Percentiles rank a stretch among this genome's conserved stretches.
Conservation (phyloP, 1,139 yeast species). For the Candida glucosophila region DNA sequence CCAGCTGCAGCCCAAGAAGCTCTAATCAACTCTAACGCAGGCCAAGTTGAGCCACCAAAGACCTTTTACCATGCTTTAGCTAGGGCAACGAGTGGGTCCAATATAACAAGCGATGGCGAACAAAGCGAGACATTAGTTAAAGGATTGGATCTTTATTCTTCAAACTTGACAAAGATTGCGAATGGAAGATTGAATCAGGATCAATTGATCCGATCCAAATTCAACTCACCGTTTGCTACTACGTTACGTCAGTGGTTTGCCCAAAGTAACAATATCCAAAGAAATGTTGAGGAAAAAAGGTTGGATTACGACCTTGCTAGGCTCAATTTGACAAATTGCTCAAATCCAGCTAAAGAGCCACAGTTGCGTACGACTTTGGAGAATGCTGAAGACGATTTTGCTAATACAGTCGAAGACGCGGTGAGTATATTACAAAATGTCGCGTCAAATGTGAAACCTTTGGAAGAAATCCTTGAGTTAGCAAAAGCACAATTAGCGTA, state of each 20-base stretch:
- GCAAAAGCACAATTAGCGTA: slow-evolving; percentile 76
- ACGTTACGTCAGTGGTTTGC: slow-evolving; percentile 57
- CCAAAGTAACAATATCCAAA: slow-evolving; percentile 65
- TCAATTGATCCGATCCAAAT: slow-evolving; percentile 57
- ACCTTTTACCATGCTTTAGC: slow-evolving; percentile 80
- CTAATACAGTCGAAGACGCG: slow-evolving; percentile 86
- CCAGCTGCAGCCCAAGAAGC: slow-evolving; percentile 83
- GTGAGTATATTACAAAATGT: slow-evolving; percentile 79
- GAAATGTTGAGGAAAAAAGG: slow-evolving; percentile 71
- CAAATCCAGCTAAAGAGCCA: slow-evolving; percentile 69
- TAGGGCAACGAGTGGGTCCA: slow-evolving; percentile 58
- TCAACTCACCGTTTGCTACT: slow-evolving; percentile 60
- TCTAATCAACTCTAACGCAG: slow-evolving; percentile 45
- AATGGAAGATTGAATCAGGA: slow-evolving; percentile 83
- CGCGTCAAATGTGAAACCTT: slow-evolving; percentile 64
- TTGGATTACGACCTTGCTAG: slow-evolving; percentile 76
- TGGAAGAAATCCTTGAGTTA: slow-evolving; percentile 61
- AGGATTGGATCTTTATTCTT: slow-evolving; percentile 36
- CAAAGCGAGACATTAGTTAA: slow-evolving; percentile 38
- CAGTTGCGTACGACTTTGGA: slow-evolving; percentile 73
- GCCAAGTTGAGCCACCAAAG: slow-evolving; percentile 60
- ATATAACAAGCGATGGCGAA: slow-evolving; percentile 39
- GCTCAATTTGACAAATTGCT: slow-evolving; percentile 51
- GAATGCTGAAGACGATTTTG: slow-evolving; percentile 83
- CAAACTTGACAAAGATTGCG: slow-evolving; percentile 55